Percentiles rank a stretch among this genome's conserved stretches.
Evolutionary conservation across 2,329 filamentous ascomycete genomes (phyloP).

Genomic region (Colletotrichum horii): DNA sequence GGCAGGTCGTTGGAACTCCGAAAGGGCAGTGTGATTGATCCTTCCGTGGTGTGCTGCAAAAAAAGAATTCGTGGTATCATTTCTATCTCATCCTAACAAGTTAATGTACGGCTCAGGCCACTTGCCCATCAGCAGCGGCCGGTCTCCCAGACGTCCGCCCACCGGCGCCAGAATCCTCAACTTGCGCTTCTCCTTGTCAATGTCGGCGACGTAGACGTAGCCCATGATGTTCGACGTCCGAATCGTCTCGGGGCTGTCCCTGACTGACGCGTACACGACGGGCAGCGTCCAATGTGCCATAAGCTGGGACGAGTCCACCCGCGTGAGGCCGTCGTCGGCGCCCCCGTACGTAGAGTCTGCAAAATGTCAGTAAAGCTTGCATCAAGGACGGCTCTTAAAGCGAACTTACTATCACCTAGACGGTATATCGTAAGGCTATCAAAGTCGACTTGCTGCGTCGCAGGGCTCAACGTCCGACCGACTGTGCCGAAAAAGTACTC

Average conservation of each 20-base stretch:
- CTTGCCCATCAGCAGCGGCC: conserved; percentile 81
- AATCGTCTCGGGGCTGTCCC: conserved; percentile 74
- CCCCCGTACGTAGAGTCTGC: conserved; percentile 34
- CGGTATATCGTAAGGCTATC: conserved; percentile 76
- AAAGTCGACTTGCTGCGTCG: conserved; percentile 85
- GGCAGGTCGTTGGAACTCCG: too few relatives aligned
- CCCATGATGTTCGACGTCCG: conserved; percentile 86
- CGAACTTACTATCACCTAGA: conserved; percentile 61
- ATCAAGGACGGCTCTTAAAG: not conserved
- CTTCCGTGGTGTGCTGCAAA: not conserved
- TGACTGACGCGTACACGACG: conserved; percentile 77
- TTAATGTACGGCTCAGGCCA: conserved; percentile 89
- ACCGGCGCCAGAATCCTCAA: conserved; percentile 85
- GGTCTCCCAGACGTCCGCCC: conserved; percentile 78
- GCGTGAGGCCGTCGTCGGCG: conserved; percentile 57
- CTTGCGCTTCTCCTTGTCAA: conserved; percentile 83
- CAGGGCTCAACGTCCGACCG: conserved; percentile 80
- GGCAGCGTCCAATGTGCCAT: conserved; percentile 86
- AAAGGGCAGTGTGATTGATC: not conserved
- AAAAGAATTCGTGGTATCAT: not conserved
- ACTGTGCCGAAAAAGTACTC: conserved; percentile 94
- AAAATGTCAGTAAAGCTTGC: not conserved
- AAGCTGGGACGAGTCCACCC: conserved; percentile 66
- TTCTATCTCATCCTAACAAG: conserved; percentile 59
- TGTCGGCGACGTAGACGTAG: conserved; percentile 90